Evolutionary conservation across 129 eudicot genomes (phyloP).

Genomic region (Artemisia annua): DNA sequence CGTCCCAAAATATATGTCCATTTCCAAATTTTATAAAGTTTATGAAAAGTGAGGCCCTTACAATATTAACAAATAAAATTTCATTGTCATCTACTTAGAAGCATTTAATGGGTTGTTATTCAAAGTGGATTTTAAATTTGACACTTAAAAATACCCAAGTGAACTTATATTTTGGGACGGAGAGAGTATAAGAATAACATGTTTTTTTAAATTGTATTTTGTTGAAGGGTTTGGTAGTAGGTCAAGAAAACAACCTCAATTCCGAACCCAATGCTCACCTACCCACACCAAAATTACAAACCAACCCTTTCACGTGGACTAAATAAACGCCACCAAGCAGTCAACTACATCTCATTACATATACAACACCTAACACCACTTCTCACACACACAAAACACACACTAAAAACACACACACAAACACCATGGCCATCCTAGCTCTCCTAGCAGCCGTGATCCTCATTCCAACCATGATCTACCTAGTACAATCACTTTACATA

Average conservation of each 20-base stretch:
- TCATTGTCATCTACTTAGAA: too few relatives aligned
- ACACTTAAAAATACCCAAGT: too few relatives aligned
- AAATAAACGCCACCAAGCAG: background rate
- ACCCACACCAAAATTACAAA: slow-evolving; percentile 1
- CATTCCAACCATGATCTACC: slow-evolving; percentile 23
- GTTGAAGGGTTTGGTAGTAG: slow-evolving; percentile 1
- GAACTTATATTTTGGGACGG: too few relatives aligned
- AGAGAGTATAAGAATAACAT: background rate
- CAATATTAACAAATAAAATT: too few relatives aligned
- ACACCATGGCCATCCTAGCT: background rate
- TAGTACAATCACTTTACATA: slow-evolving; percentile 40
- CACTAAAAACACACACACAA: background rate
- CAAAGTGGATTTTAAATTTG: too few relatives aligned
- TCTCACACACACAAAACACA: background rate
- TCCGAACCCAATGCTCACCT: background rate
- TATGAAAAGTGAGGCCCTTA: too few relatives aligned
- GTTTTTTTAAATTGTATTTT: background rate
- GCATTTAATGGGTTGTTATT: too few relatives aligned
- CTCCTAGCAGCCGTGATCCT: slow-evolving; percentile 16
- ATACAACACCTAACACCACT: slow-evolving; percentile 7
- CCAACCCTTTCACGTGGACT: slow-evolving; percentile 2
- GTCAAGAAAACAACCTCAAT: background rate
- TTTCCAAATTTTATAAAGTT: too few relatives aligned
- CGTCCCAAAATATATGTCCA: too few relatives aligned
- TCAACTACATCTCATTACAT: background rate